phyloP scores from a whole-genome alignment of 2,329 filamentous ascomycete species.

The Colletotrichum acutatum region DNA sequence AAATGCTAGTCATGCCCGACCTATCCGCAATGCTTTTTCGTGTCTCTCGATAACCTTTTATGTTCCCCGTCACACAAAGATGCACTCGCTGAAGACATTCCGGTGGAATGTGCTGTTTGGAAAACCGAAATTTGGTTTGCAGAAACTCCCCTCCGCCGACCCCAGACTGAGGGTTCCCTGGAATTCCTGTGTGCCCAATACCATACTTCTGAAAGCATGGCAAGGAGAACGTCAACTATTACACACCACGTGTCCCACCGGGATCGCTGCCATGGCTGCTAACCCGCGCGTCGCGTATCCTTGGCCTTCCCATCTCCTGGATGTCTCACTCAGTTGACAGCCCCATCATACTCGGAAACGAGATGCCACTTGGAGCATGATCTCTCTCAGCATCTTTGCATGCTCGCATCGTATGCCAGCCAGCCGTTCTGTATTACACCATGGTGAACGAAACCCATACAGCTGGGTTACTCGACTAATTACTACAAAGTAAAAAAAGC shows the following conservation, averaged over 20 bases:
- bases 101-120: not conserved
- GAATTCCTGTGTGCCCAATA: not conserved
- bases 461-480: not conserved
- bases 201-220: not conserved
- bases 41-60: not conserved
- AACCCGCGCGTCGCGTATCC: conserved; percentile 11
- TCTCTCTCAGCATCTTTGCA: not conserved
- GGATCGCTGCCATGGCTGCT: conserved; percentile 20
- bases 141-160: not conserved
- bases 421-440: not conserved
- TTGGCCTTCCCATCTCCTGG: not conserved
- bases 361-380: not conserved
- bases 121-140: not conserved
- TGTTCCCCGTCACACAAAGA: not conserved
- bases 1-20: not conserved
- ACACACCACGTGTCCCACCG: conserved; percentile 27
- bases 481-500: not conserved
- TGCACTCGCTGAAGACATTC: not conserved
- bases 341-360: not conserved
- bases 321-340: not conserved
- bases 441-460: not conserved
- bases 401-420: not conserved
- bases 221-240: conserved; percentile 1
- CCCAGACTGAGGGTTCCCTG: not conserved
- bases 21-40: not conserved